Percentiles rank a stretch among this genome's conserved stretches.
These are phyloP conservation scores for Exidia glandulosa DNA, from an alignment of 768 basidiomycete species.

Conservation along the genomic window DNA sequence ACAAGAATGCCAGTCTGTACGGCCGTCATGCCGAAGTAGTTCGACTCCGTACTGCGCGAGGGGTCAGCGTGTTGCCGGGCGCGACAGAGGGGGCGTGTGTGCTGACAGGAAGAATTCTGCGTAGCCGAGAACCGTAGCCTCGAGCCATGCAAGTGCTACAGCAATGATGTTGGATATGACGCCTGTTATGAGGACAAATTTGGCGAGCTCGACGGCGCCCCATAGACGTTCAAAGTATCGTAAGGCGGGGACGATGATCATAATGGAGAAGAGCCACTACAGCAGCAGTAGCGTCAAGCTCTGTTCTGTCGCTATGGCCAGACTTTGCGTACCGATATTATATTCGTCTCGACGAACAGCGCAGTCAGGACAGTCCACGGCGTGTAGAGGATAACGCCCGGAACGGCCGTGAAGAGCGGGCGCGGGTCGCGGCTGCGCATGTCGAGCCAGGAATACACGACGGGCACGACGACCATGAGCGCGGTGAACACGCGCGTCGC, in stretches of 20 bases:
- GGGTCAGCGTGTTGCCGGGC: background rate
- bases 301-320: constrained; percentile 3
- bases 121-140: constrained; percentile 57
- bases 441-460: constrained; percentile 42
- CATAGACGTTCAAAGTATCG: constrained; percentile 91
- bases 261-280: constrained; percentile 66
- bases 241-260: constrained; percentile 71
- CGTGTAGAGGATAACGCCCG: constrained; percentile 68
- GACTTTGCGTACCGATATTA: constrained; percentile 61
- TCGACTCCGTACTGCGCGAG: constrained; percentile 64
- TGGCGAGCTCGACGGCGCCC: constrained; percentile 76
- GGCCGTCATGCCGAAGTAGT: constrained; percentile 88
- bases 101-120: constrained; percentile 71
- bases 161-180: constrained; percentile 82
- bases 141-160: constrained; percentile 80
- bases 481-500: constrained; percentile 62
- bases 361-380: constrained; percentile 95
- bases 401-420: constrained; percentile 70
- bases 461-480: constrained; percentile 42
- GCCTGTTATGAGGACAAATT: constrained; percentile 74
- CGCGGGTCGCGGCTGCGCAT: constrained; percentile 47
- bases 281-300: no score
- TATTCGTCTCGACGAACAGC: constrained; percentile 70
- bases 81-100: constrained; percentile 1
- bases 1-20: constrained; percentile 83